Evolutionary conservation across 2,329 filamentous ascomycete species (phyloP), one percentile per base, ranked within the genome.

Genomic region (Neofusicoccum laricinum): DNA sequence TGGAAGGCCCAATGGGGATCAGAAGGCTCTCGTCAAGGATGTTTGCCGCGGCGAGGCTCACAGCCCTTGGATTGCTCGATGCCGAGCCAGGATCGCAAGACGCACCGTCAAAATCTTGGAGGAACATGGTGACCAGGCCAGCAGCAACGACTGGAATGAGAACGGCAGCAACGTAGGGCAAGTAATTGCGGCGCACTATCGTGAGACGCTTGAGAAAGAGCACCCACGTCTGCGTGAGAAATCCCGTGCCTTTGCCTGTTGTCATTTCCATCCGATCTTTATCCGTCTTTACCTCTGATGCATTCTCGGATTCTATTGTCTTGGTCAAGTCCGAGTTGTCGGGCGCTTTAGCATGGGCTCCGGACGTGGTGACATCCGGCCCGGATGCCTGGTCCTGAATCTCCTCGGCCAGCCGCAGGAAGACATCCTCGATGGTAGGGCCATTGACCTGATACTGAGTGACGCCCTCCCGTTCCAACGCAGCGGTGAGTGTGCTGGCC

Each of bases 401-500:
- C 74, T 97, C 93, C 71, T 94, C 91, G 0, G 93, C 92, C 43
- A 97, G 83, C 68, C 91, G 89, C 25, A 97, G 79, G 76, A 97
- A 97, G 0, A 97, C 93, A 69, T 97, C 93, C 74, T 97, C 94
- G 45, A 97, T 93, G 0, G 92, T 96, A 0, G 93, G 94, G 0
- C 92, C 92, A 15, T 90, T 90, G 68, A 97, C 90, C 65, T 93
- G 88, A 74, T 96, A 97, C 65, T 96, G 90, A 15, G 82, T 82
- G 45, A 96, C 83, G 0, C 87, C 86, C 1, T 83, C 80, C 0
- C 81, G 77, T 73, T 96, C 90, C 1, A 97, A 81, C 10, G 83
- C 76, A 53, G 84, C 83, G 67, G 96, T 90, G 50, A 94, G 89
- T 3, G 83, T 77, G 0, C 91, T 90, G 0, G 92, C 91, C 50